phyloP scores from a whole-genome alignment of 805 yeast species.

The Wickerhamiella slavikovae region DNA sequence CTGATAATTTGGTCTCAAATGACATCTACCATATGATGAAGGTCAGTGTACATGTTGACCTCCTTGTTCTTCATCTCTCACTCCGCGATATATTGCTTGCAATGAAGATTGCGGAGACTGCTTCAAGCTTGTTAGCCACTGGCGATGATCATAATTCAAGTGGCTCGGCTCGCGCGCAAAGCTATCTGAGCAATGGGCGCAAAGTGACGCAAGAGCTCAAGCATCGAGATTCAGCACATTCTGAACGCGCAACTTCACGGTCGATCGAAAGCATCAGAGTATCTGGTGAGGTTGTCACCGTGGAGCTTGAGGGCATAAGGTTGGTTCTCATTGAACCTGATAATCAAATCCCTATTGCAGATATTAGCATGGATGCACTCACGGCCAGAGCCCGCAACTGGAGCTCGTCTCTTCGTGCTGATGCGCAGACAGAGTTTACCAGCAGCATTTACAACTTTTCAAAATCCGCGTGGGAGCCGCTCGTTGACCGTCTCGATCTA shows the following conservation, averaged over 20 bases:
- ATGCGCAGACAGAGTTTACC: conserved; percentile 39
- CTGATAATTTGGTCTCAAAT: conserved; percentile 53
- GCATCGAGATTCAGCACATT: too few relatives aligned
- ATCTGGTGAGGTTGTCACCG: conserved; percentile 46
- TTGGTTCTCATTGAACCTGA: conserved; percentile 75
- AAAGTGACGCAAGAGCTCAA: background rate
- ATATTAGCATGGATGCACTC: conserved; percentile 53
- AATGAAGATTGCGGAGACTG: conserved; percentile 46
- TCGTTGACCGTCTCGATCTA: conserved; percentile 73
- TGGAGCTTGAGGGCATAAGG: conserved; percentile 54
- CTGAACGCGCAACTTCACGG: background rate
- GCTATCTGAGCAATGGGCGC: background rate
- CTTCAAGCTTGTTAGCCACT: conserved; percentile 21
- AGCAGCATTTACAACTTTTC: conserved; percentile 74
- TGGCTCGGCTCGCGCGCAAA: background rate
- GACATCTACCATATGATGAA: conserved; percentile 35
- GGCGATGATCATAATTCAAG: too few relatives aligned
- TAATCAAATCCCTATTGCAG: conserved; percentile 75
- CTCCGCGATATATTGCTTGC: conserved; percentile 75
- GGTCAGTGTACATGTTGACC: conserved; percentile 56
- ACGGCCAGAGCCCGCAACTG: conserved; percentile 52
- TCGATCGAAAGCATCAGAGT: conserved; percentile 11
- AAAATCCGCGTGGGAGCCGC: conserved; percentile 86
- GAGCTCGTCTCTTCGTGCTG: conserved; percentile 66
- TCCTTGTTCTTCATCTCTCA: conserved; percentile 61